Evolutionary conservation across 768 basidiomycete genomes (phyloP).

Genomic region (Cystobasidium onofrii): DNA sequence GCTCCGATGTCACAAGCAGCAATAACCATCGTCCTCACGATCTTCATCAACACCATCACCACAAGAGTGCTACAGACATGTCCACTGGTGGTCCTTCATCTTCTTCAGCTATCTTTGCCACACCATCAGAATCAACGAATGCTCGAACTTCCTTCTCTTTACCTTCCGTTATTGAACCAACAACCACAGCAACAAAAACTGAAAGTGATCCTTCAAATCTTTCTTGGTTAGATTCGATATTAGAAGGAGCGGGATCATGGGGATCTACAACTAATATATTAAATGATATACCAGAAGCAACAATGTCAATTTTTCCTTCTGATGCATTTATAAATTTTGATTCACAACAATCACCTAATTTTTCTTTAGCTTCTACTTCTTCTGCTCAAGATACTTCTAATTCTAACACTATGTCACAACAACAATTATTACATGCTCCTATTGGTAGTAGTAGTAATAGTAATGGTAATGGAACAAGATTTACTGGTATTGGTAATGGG

Average conservation of each 20-base stretch:
- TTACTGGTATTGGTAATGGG: too few relatives aligned
- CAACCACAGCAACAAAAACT: neutral
- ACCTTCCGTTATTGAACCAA: neutral
- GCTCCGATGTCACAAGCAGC: neutral
- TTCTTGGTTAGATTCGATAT: conserved; percentile 21
- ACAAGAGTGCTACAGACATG: neutral
- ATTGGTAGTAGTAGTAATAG: too few relatives aligned
- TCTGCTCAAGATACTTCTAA: neutral
- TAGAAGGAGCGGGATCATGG: conserved; percentile 3
- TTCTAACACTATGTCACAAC: neutral
- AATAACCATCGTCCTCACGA: neutral
- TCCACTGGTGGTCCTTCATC: neutral
- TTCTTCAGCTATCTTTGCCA: neutral
- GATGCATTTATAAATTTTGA: neutral
- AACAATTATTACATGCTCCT: neutral
- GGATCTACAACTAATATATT: neutral
- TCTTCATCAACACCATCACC: neutral
- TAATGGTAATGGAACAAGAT: too few relatives aligned
- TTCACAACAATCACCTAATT: neutral
- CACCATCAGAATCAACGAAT: neutral
- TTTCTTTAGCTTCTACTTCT: neutral
- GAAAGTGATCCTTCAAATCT: neutral
- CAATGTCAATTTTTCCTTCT: neutral
- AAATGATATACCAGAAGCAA: neutral
- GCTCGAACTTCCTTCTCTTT: neutral